Base-by-base conservation (phyloP, 805 yeast genomes). In the Dipodascus albidus region DNA sequence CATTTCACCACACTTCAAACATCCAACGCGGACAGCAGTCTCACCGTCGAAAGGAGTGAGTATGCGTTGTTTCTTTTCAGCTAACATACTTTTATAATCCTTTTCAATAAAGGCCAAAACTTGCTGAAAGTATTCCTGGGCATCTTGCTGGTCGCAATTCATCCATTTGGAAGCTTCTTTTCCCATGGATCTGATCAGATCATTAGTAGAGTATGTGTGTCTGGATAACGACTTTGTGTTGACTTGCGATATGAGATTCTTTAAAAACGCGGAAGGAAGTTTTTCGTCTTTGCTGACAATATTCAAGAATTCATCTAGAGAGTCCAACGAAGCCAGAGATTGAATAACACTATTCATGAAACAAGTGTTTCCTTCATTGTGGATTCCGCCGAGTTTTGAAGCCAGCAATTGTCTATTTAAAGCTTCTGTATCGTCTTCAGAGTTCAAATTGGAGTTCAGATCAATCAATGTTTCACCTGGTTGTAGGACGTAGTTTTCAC, bases 91-190 rank as follows among this genome's bases (percentile, higher is more conserved):
- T 19, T 21, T 8, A 15, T n/a, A 47, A 17, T 67, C 70, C 24
- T 59, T 62, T 51, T 68, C 72, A 22, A 68, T 54, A 6, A 64
- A 62, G 17, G 56, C 54, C 49, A 68, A 56, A 15, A 68, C 54
- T 57, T 66, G 80, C 50, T 90, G 97, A 71, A 90, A 90, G 63
- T 90, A 90, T 66, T 90, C 98, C 68, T 90, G 96, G 0, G 97
- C 97, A 70, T 90, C 98, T 67, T 90, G 96, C 69, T 90, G 98
- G 63, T 87, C 88, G 64, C 87, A 87, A 1, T 96, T 93, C 53
- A 81, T 68, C 60, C 89, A 81, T 55, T 88, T 77, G 64, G 83
- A 83, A 21, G 54, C 60, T 24, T 58, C 59, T 33, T 50, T 53
- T 31, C 55, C 50, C 55, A 53, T 47, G 51, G 58, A 47, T 57